These are phyloP conservation scores for Solanum aculeatissimum DNA, from an alignment of 305 asterid species.

Conservation along the genomic window DNA sequence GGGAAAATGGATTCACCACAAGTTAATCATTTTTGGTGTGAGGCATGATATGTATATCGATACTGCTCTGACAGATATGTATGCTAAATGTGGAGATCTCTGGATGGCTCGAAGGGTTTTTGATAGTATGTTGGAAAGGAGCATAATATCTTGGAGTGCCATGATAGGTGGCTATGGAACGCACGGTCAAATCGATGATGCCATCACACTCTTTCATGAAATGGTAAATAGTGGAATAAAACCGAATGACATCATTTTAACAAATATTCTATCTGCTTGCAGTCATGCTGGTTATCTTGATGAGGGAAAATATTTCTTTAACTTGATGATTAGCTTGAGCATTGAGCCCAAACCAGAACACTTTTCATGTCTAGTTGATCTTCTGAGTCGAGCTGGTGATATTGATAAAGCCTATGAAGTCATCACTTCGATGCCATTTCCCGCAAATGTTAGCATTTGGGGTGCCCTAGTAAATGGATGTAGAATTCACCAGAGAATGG, in stretches of 20 bases:
- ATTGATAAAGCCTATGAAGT: slow-evolving; percentile 48
- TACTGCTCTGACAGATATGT: slow-evolving; percentile 63
- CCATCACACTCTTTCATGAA: slow-evolving; percentile 32
- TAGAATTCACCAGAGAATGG: slow-evolving; percentile 67
- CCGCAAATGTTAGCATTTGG: slow-evolving; percentile 59
- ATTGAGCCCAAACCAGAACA: slow-evolving; percentile 55
- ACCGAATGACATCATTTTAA: slow-evolving; percentile 60
- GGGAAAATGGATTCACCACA: slow-evolving; percentile 80
- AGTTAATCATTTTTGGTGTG: slow-evolving; percentile 42
- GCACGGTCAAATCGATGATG: slow-evolving; percentile 54
- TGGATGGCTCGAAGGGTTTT: slow-evolving; percentile 48
- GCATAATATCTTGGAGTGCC: slow-evolving; percentile 69
- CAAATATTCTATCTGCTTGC: slow-evolving; percentile 67
- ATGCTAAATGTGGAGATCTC: slow-evolving; percentile 77
- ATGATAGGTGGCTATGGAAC: slow-evolving; percentile 65
- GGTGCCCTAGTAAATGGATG: slow-evolving; percentile 74
- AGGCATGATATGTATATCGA: slow-evolving; percentile 43
- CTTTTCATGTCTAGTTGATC: slow-evolving; percentile 66
- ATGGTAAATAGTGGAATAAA: slow-evolving; percentile 53
- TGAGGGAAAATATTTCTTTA: slow-evolving; percentile 52
- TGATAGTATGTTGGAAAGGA: slow-evolving; percentile 36
- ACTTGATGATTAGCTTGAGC: slow-evolving; percentile 44
- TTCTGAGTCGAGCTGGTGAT: slow-evolving; percentile 78
- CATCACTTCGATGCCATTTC: slow-evolving; percentile 46
- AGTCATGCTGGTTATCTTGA: slow-evolving; percentile 68